A percentile compares a stretch with the other conserved stretches of the same genome.
Evolutionary conservation across 805 yeast genomes (phyloP).

Genomic region (Vanderwaltozyma verrucispora): DNA sequence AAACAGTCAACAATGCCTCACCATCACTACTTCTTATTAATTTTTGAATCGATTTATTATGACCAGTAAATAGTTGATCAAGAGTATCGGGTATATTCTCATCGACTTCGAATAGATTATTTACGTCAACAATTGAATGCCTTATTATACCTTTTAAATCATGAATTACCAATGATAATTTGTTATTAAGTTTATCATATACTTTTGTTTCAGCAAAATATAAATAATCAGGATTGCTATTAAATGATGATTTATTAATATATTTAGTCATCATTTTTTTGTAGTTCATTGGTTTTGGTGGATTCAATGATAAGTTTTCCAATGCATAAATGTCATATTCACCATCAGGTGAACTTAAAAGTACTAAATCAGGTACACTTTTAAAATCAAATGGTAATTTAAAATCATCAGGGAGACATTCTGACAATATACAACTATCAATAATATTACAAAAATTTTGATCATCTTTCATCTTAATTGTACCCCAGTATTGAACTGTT

Average conservation of each 20-base stretch:
- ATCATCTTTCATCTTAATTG: conserved; percentile 24
- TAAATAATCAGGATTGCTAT: conserved; percentile 26
- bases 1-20: conserved; percentile 43
- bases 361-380: conserved; percentile 33
- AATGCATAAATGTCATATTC: conserved; percentile 36
- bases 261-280: conserved; percentile 27
- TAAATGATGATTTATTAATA: conserved; percentile 19
- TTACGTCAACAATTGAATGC: conserved; percentile 24
- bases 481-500: conserved; percentile 48
- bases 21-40: conserved; percentile 62
- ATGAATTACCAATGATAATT: conserved; percentile 36
- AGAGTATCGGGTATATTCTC: conserved; percentile 21
- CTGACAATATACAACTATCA: conserved; percentile 31
- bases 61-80: conserved; percentile 68
- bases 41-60: conserved; percentile 64
- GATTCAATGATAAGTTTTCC: conserved; percentile 40
- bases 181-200: conserved; percentile 15
- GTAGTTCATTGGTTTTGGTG: conserved; percentile 44
- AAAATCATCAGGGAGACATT: conserved; percentile 13
- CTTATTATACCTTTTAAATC: conserved; percentile 33
- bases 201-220: conserved; percentile 30
- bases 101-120: conserved; percentile 13
- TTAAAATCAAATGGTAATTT: conserved; percentile 9
- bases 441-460: conserved; percentile 31
- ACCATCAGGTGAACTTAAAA: conserved; percentile 35